Base-by-base conservation (phyloP, 306 rosid species). In the Quercus variabilis region DNA sequence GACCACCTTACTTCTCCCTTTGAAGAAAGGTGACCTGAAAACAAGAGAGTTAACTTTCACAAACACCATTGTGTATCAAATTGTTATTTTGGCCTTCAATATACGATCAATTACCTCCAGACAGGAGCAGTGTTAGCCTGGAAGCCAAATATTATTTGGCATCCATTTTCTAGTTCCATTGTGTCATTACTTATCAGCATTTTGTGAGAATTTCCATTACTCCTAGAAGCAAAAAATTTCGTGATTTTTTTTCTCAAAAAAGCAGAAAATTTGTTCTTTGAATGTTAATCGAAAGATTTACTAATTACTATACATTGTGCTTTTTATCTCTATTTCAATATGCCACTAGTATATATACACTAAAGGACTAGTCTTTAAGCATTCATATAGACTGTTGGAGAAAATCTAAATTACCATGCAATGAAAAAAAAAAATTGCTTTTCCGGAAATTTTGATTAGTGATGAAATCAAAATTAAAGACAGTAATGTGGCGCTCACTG, bases 391-490 rank as follows among this genome's bases (percentile, higher is more conserved):
- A 64, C 2, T 3, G 10, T 25, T 15, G 15, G 51, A 30, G n/a
- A 9, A 31, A 49, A n/a, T 1, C 1, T 28, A 20, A 35, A 3
- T 81, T 86, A 89, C 93, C 92, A 91, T 9, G 93, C 92, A 38
- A 85, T 86, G 90, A 89, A 89, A 88, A 86, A 89, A 89, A 73
- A 91, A 88, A 84, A 5, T 89, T 91, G 91, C 91, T 89, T 72
- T 88, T 91, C 83, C 86, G 90, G 88, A 35, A 35, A 35, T 0
- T 35, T 8, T 35, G 41, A 35, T 35, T 2, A 35, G 94, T 91
- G 5, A 46, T 86, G 85, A 91, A 91, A 75, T 89, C 92, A 33
- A 91, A 85, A 72, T 91, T 92, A 57, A 79, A 91, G 71, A 91
- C 89, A 63, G 94, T 85, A 31, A 82, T 83, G 69, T 92, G 92